Evolutionary conservation across 2,329 filamentous ascomycete genomes (phyloP).

Genomic region (Scedosporium minutisporum): DNA sequence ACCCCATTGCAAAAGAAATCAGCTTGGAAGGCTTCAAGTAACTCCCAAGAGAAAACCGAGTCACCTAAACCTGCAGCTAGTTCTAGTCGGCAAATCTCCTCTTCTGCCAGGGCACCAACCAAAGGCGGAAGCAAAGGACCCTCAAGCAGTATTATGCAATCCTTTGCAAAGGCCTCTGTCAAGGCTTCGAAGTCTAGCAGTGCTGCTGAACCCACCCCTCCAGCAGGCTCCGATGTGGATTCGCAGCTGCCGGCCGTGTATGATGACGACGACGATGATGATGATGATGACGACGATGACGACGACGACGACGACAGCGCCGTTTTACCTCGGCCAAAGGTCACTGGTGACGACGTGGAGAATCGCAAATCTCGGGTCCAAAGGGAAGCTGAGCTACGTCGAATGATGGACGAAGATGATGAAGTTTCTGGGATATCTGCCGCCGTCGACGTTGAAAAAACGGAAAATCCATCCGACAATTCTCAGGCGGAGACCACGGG

Average conservation of each 20-base stretch:
- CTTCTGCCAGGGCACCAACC: constrained; percentile 24
- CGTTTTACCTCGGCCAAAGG: constrained; percentile 16
- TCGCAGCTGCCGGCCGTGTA: constrained; percentile 18
- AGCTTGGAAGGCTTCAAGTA: not conserved
- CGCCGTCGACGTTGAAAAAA: constrained; percentile 11
- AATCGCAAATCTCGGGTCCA: constrained; percentile 22
- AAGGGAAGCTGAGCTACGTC: constrained; percentile 27
- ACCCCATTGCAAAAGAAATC: not conserved
- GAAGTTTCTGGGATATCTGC: constrained; percentile 34
- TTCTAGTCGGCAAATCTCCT: constrained; percentile 10
- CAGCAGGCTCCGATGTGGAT: constrained; percentile 5
- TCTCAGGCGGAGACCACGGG: not conserved
- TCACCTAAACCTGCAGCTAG: constrained; percentile 11
- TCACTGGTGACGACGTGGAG: constrained; percentile 15
- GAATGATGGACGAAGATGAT: constrained; percentile 46
- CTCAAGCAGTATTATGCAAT: constrained; percentile 61
- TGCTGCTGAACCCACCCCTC: constrained; percentile 11
- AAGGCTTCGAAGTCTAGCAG: constrained; percentile 40
- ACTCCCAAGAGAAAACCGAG: not conserved
- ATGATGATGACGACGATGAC: constrained; percentile 26
- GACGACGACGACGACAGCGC: not conserved
- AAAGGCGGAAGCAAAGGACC: constrained; percentile 45
- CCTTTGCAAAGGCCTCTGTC: constrained; percentile 57
- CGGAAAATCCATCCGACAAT: not conserved
- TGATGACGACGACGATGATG: constrained; percentile 31